Base-by-base conservation (phyloP, 2,329 filamentous ascomycete genomes). In the Helminthosporium solani region DNA sequence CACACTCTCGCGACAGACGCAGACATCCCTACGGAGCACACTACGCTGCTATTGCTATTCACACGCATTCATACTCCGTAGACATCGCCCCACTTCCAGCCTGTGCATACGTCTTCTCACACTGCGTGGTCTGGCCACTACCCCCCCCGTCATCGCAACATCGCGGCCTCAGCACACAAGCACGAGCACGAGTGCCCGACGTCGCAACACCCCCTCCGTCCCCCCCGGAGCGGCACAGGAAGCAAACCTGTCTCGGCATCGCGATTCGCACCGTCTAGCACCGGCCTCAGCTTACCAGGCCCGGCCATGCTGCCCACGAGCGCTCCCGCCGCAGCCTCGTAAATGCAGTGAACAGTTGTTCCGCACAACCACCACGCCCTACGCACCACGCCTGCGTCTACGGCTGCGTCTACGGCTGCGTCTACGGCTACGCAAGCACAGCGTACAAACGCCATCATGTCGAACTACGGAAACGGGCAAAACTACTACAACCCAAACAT, bases 381-480 rank as follows among this genome's bases (percentile, higher is more conserved):
- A 49, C 50, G 48, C 35, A n/a, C 47, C 46, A 47, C 28, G 28
- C 45, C 23, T 44, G n/a, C 36, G 6, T 23, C 49, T 46, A 30
- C 48, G 34, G 43, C 46, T 18, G 39, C 35, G 33, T n/a, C 47
- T 45, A 47, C 28, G 28, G 44, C 23, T 44, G n/a, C 36, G 6
- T 23, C 49, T 46, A 30, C 48, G 34, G 43, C 46, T 18, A 37
- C 35, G 33, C 33, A 23, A 12, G 14, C 40, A 25, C 28, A n/a
- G 40, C 57, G 11, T 40, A 25, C 23, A n/a, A 40, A 56, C 44
- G 44, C 40, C 61, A 58, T 50, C 62, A 82, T 83, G 80, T 76
- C 80, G 54, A 77, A 81, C 65, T 78, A 82, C 63, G 76, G 75
- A 49, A 78, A 79, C 64, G 76, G 78, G 50, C 70, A 77, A 53